These are phyloP conservation scores for Lactarius indigo DNA, from an alignment of 768 basidiomycete genomes.

Conservation along the genomic window DNA sequence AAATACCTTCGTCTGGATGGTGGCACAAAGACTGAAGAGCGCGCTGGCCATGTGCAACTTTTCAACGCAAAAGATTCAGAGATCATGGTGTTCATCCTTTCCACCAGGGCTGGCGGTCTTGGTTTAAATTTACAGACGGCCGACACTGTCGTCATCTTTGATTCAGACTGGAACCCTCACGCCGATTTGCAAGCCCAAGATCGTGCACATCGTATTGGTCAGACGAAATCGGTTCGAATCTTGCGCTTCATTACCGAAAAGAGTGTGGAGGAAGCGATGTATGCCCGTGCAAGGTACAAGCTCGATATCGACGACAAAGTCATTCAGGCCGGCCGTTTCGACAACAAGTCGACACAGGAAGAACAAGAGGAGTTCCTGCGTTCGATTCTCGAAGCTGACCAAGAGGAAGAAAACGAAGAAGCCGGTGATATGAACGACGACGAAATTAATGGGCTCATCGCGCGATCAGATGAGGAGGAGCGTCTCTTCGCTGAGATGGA, in stretches of 20 bases:
- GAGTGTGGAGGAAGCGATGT: constrained; percentile 98
- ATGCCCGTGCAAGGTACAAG: constrained; percentile 91
- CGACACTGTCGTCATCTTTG: constrained; percentile 89
- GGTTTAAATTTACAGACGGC: constrained; percentile 89
- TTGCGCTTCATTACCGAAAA: constrained; percentile 96
- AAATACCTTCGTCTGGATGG: constrained; percentile 93
- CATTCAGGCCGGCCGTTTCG: constrained; percentile 98
- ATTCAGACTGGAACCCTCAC: constrained; percentile 94
- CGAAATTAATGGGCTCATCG: constrained; percentile 89
- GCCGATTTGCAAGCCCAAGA: constrained; percentile 99
- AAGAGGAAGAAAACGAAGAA: constrained; percentile 87
- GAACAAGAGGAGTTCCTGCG: constrained; percentile 96
- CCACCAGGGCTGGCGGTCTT: constrained; percentile 90
- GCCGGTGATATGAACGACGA: constrained; percentile 92
- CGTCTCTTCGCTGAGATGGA: constrained; percentile 82
- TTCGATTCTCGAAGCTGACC: constrained; percentile 85
- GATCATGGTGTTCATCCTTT: constrained; percentile 88
- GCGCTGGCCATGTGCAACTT: constrained; percentile 76
- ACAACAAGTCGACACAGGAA: constrained; percentile 96
- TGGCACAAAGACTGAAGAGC: constrained; percentile 93
- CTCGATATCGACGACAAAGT: constrained; percentile 99
- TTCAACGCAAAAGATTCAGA: constrained; percentile 92
- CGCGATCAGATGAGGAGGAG: constrained; percentile 78
- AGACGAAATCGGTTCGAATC: constrained; percentile 96
- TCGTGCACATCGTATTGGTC: constrained; percentile 99